A percentile compares a stretch with the other conserved stretches of the same genome.
phyloP scores from a whole-genome alignment of 2,329 filamentous ascomycete species.

The Coniochaeta sp. region DNA sequence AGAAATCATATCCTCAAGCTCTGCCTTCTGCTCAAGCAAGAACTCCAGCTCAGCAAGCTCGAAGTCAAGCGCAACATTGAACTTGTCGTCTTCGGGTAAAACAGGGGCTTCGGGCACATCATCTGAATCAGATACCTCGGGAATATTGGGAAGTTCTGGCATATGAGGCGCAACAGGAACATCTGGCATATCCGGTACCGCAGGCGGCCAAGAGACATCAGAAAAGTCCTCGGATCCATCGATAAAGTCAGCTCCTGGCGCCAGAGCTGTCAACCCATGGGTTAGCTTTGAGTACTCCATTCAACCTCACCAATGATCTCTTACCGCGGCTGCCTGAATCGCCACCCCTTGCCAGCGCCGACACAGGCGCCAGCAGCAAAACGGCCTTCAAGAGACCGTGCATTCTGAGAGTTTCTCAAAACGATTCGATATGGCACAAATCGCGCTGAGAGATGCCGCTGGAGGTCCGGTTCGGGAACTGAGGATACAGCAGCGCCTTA shows the following conservation, averaged over 20 bases:
- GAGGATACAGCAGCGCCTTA: background rate
- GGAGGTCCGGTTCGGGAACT: background rate
- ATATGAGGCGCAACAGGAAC: background rate
- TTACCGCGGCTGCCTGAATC: slow-evolving; percentile 11
- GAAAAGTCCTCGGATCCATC: background rate
- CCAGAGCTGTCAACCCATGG: background rate
- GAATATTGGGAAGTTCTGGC: background rate
- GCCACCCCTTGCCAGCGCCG: slow-evolving; percentile 20
- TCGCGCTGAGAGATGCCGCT: background rate
- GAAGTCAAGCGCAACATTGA: slow-evolving; percentile 22
- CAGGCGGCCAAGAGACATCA: background rate
- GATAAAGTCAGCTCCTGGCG: slow-evolving; percentile 4
- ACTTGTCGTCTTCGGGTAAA: background rate
- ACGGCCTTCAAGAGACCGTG: slow-evolving; percentile 24
- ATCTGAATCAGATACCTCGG: slow-evolving; percentile 4
- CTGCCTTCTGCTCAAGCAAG: slow-evolving; percentile 31
- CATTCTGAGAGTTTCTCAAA: slow-evolving; percentile 17
- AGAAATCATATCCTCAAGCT: slow-evolving; percentile 33
- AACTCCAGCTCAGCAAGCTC: slow-evolving; percentile 37
- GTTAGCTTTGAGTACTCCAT: slow-evolving; percentile 10
- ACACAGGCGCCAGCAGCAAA: slow-evolving; percentile 26
- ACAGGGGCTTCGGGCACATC: slow-evolving; percentile 15
- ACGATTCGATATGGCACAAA: background rate
- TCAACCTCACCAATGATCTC: slow-evolving; percentile 15
- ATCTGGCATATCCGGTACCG: background rate